Evolutionary conservation across 1,284 basidiomycete species (phyloP).

Genomic region (Moniliophthora roreri): DNA sequence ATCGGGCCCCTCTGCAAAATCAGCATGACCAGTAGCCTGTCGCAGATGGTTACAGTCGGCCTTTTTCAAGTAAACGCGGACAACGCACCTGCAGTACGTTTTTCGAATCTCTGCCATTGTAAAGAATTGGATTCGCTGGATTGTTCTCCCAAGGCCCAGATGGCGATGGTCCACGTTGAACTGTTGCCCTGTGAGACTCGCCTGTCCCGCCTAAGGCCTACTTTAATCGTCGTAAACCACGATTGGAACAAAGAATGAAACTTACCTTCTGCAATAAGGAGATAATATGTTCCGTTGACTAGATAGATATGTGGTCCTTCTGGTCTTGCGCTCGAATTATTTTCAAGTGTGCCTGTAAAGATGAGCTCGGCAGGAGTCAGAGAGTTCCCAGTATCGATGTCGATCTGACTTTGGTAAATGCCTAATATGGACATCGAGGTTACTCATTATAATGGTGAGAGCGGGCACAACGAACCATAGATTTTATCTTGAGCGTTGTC

Average conservation of each 20-base stretch:
- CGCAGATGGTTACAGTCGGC: conserved; percentile 18
- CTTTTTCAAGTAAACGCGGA: conserved; percentile 9
- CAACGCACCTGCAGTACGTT: conserved; percentile 10
- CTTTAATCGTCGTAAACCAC: neutral
- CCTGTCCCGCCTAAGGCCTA: conserved; percentile 29
- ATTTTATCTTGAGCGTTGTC: conserved; percentile 40
- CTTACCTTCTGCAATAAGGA: conserved; percentile 42
- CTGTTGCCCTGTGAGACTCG: conserved; percentile 32
- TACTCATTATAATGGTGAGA: conserved; percentile 2
- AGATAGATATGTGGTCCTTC: conserved; percentile 43
- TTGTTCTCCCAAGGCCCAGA: conserved; percentile 41
- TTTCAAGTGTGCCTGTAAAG: conserved; percentile 33
- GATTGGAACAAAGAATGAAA: neutral
- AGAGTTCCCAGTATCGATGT: conserved; percentile 37
- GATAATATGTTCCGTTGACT: conserved; percentile 39
- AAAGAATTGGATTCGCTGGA: conserved; percentile 39
- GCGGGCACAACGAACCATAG: conserved; percentile 27
- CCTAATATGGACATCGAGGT: conserved; percentile 18
- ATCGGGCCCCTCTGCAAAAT: conserved; percentile 35
- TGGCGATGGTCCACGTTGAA: conserved; percentile 36
- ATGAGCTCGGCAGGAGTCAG: conserved; percentile 35
- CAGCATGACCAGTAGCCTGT: conserved; percentile 41
- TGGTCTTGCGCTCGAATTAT: conserved; percentile 27
- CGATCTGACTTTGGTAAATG: conserved; percentile 42
- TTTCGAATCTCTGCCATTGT: conserved; percentile 32